Evolutionary conservation across 1,139 yeast genomes (phyloP), one percentile per base, ranked within the genome.

Genomic region (Spathaspora sp.): DNA sequence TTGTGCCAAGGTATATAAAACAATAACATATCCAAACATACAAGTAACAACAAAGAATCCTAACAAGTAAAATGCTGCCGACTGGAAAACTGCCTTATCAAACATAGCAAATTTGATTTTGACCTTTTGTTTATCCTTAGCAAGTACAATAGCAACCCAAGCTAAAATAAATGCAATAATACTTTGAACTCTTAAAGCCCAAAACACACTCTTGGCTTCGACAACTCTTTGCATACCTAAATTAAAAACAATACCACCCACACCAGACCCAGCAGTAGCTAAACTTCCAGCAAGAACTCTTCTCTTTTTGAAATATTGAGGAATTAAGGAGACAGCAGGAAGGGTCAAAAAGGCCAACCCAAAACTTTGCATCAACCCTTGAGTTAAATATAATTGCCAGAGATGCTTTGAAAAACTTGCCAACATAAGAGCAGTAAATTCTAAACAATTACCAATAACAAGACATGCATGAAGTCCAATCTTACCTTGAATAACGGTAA

Each of bases 221-320:
- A 66, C 64, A 8, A 70, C 58, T 39, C 56, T 58, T 48, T 69
- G 70, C 72, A 69, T 67, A n/a, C 64, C 72, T 47, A 70, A 56
- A 46, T 64, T 69, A 50, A 65, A 78, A 5, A 67, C 63, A 48
- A 84, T 73, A 2, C 89, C 89, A 1, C 89, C 90, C 6, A 76
- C 62, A 7, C 86, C 82, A 1, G 86, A 74, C 0, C 89, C 88
- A 1, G 82, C 75, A 0, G 84, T 74, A 0, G 80, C 77, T 1
- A 84, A 52, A 3, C 87, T 85, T 10, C 74, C 63, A 1, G 86
- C 89, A 24, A 82, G 60, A 0, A 83, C 80, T 48, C 86, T 70
- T 49, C 67, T 74, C 50, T 67, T 72, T 50, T 75, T 67, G 61
- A 84, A 84, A 65, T 78, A 84, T 51, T 80, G 85, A 11, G 78